Percentiles rank a stretch among this genome's conserved stretches.
Evolutionary conservation across 2,329 filamentous ascomycete species (phyloP).

Genomic region (Amauroascus niger): DNA sequence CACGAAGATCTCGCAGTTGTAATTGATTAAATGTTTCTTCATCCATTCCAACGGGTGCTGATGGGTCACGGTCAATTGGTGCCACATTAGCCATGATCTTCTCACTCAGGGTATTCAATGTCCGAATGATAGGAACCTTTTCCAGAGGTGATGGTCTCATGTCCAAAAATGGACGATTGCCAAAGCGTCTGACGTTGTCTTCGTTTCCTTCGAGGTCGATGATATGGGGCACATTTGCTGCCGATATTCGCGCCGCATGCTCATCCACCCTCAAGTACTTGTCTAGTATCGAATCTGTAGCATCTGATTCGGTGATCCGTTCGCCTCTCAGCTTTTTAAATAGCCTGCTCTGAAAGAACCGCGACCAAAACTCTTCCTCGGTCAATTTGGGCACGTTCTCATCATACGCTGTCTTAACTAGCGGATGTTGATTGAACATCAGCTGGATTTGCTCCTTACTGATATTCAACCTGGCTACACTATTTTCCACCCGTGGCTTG

Average conservation of each 20-base stretch:
- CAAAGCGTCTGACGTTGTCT: slow-evolving; percentile 76
- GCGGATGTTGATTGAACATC: slow-evolving; percentile 84
- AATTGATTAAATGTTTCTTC: slow-evolving; percentile 66
- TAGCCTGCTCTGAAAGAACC: slow-evolving; percentile 84
- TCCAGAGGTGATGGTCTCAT: slow-evolving; percentile 68
- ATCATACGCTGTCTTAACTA: slow-evolving; percentile 84
- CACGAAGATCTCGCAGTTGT: slow-evolving; percentile 68
- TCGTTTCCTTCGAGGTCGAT: slow-evolving; percentile 93
- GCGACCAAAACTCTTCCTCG: slow-evolving; percentile 79
- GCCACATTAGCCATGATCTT: slow-evolving; percentile 86
- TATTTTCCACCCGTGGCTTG: slow-evolving; percentile 67
- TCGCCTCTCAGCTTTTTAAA: slow-evolving; percentile 89
- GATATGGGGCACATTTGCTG: slow-evolving; percentile 67
- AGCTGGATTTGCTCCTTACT: slow-evolving; percentile 86
- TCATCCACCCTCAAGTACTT: slow-evolving; percentile 71
- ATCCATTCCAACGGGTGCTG: slow-evolving; percentile 56
- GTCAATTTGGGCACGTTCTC: slow-evolving; percentile 77
- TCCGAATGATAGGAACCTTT: slow-evolving; percentile 80
- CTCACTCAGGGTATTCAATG: slow-evolving; percentile 80
- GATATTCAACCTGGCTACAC: slow-evolving; percentile 68
- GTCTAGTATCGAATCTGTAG: slow-evolving; percentile 70
- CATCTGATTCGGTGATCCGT: slow-evolving; percentile 67
- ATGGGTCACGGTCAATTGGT: slow-evolving; percentile 61
- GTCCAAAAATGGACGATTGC: slow-evolving; percentile 79
- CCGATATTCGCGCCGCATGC: slow-evolving; percentile 37